These are phyloP conservation scores for Vitis rotundifolia DNA, from an alignment of 164 flowering plant genomes.

Conservation along the genomic window DNA sequence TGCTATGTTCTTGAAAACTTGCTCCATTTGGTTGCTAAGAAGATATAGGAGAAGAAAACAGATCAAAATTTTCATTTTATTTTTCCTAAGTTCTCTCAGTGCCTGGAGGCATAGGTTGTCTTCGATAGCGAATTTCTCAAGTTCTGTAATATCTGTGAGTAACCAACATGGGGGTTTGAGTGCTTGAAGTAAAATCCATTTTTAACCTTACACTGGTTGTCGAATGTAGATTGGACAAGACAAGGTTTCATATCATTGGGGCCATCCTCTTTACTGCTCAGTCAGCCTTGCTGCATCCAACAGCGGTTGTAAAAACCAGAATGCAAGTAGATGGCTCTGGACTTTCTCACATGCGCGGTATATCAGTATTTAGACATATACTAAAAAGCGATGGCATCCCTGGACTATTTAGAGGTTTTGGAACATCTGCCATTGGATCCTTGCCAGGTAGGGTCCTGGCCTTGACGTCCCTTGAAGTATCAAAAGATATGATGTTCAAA, in stretches of 20 bases:
- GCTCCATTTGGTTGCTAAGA: no score
- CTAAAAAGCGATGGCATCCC: constrained; percentile 62
- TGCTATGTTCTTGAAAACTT: no score
- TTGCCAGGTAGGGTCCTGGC: constrained; percentile 77
- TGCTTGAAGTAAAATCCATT: not conserved
- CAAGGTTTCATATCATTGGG: constrained; percentile 76
- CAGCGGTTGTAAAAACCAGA: constrained; percentile 76
- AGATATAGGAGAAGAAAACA: no score
- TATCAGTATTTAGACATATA: constrained; percentile 50
- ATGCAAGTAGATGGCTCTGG: constrained; percentile 72
- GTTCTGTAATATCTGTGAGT: no score
- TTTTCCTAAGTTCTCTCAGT: no score
- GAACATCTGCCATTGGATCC: constrained; percentile 69
- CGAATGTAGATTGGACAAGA: constrained; percentile 69
- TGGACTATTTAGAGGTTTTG: constrained; percentile 81
- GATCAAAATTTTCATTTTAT: no score
- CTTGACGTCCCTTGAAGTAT: constrained; percentile 71
- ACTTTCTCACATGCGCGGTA: constrained; percentile 43
- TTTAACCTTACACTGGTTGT: not conserved
- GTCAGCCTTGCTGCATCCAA: constrained; percentile 62
- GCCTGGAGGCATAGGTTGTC: no score
- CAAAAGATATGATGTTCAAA: constrained; percentile 63
- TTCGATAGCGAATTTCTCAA: no score
- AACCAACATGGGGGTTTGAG: not conserved
- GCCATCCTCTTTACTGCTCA: constrained; percentile 77